Evolutionary conservation across 2,329 filamentous ascomycete species (phyloP).

Genomic region (Fusarium albosuccineum): DNA sequence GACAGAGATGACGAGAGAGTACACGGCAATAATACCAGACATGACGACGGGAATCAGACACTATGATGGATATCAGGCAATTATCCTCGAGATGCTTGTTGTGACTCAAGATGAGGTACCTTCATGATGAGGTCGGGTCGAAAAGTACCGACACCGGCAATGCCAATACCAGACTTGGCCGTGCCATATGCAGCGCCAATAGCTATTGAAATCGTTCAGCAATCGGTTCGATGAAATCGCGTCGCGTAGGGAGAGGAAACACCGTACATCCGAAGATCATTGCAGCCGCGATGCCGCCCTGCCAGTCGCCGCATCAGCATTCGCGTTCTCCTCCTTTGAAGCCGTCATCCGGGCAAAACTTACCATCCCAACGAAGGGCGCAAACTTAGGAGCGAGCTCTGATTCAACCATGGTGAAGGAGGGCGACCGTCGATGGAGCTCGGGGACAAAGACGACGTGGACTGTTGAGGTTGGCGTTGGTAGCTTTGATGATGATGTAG

Average conservation of each 20-base stretch:
- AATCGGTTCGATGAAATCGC: slow-evolving; percentile 37
- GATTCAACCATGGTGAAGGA: slow-evolving; percentile 62
- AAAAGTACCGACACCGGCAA: slow-evolving; percentile 87
- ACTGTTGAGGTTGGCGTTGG: slow-evolving; percentile 35
- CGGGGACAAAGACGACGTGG: slow-evolving; percentile 34
- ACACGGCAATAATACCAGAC: slow-evolving; percentile 99
- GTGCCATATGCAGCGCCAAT: slow-evolving; percentile 87
- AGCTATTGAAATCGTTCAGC: slow-evolving; percentile 55
- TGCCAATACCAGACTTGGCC: slow-evolving; percentile 89
- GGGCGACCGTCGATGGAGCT: slow-evolving; percentile 37
- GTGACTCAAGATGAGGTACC: slow-evolving; percentile 59
- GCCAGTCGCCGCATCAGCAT: slow-evolving; percentile 44
- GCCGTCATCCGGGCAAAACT: slow-evolving; percentile 50
- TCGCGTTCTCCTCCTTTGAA: slow-evolving; percentile 27
- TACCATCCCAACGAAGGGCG: slow-evolving; percentile 91
- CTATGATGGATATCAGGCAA: slow-evolving; percentile 57
- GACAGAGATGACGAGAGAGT: slow-evolving; percentile 96
- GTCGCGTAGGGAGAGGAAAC: slow-evolving; percentile 31
- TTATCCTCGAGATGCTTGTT: not conserved
- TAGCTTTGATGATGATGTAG: slow-evolving; percentile 48
- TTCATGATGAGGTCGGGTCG: slow-evolving; percentile 93
- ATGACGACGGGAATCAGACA: slow-evolving; percentile 92
- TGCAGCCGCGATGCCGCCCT: slow-evolving; percentile 83
- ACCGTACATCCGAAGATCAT: slow-evolving; percentile 87
- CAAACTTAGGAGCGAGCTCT: slow-evolving; percentile 81